Conservation (phyloP, 257 asterid species). For the Solanum medicagineum region DNA sequence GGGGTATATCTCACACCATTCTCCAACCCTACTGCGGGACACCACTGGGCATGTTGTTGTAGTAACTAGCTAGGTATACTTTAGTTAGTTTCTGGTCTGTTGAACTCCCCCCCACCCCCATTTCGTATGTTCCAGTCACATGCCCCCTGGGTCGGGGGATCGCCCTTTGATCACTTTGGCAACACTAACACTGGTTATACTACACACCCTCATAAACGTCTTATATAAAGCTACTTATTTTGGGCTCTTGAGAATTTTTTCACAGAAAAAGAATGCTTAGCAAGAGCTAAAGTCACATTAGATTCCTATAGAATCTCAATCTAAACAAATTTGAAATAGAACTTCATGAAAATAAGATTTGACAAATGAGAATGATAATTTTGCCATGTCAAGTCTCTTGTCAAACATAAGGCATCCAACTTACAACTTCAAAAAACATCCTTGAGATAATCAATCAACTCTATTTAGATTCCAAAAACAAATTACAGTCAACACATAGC, state of each 20-base stretch:
- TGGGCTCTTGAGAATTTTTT: too few relatives aligned
- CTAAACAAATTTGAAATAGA: neutral
- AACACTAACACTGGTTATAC: neutral
- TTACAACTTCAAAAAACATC: neutral
- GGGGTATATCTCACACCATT: neutral
- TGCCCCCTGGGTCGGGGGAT: neutral
- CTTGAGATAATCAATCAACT: neutral
- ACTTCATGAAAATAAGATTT: neutral
- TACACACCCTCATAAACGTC: neutral
- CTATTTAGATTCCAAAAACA: neutral
- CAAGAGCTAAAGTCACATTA: neutral
- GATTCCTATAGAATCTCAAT: neutral
- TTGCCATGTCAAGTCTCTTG: neutral
- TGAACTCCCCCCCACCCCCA: neutral
- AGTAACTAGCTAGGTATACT: neutral
- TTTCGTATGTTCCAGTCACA: too few relatives aligned
- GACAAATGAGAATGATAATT: neutral
- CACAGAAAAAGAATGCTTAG: neutral
- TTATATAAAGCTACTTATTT: neutral
- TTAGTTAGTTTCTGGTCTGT: neutral
- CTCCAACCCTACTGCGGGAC: neutral
- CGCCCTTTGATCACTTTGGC: neutral
- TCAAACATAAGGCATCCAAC: neutral
- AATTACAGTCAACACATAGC: neutral
- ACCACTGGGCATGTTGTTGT: neutral